Conservation (phyloP, 2,329 filamentous ascomycete species). For the Cercospora sesami region DNA sequence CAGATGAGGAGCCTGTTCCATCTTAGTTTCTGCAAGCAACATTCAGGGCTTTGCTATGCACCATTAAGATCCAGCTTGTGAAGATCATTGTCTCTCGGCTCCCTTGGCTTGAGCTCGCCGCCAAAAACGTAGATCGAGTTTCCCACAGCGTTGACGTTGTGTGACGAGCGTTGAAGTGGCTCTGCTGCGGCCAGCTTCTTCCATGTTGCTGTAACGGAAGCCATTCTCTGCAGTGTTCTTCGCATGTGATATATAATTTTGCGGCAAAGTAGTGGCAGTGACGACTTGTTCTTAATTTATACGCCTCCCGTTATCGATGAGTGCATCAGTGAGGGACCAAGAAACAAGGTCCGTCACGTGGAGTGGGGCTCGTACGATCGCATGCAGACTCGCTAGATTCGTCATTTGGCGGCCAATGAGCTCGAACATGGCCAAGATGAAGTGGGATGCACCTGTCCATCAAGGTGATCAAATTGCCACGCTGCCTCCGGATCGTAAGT, state of each 20-base stretch:
- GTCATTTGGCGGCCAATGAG: slow-evolving; percentile 3
- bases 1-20: slow-evolving; percentile 32
- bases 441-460: background rate
- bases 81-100: slow-evolving; percentile 72
- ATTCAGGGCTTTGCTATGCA: background rate
- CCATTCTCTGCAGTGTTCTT: slow-evolving; percentile 1
- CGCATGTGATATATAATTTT: background rate
- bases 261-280: background rate
- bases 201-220: slow-evolving; percentile 35
- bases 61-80: slow-evolving; percentile 54
- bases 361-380: slow-evolving; percentile 10
- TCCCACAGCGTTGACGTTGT: slow-evolving; percentile 56
- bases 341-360: slow-evolving; percentile 6
- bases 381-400: background rate
- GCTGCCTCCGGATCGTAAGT: background rate
- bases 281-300: background rate
- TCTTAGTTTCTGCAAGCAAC: background rate
- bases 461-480: slow-evolving; percentile 2
- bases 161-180: slow-evolving; percentile 69
- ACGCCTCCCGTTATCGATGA: background rate
- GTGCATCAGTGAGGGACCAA: background rate
- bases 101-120: slow-evolving; percentile 66
- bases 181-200: slow-evolving; percentile 39
- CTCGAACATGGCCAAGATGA: background rate
- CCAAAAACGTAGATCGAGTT: slow-evolving; percentile 71